phyloP scores from a whole-genome alignment of 805 yeast species.

The Tetrapisispora arboricola region DNA sequence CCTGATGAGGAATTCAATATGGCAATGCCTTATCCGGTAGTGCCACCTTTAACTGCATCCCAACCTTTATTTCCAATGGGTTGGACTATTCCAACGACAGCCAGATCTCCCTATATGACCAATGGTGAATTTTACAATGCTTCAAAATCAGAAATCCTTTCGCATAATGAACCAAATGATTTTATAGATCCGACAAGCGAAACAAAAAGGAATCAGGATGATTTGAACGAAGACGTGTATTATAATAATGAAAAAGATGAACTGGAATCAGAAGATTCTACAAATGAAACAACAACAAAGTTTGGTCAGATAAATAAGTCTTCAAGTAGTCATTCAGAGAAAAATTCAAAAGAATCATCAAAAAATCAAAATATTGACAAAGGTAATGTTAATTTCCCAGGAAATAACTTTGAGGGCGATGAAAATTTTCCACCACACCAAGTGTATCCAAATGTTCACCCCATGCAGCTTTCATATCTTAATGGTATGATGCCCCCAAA shows the following conservation, averaged over 20 bases:
- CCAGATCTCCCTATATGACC: conserved; percentile 1
- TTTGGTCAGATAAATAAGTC: no score
- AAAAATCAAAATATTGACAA: not conserved
- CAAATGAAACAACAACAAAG: not conserved
- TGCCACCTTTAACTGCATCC: not conserved
- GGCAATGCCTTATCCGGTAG: not conserved
- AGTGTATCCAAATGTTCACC: conserved; percentile 1
- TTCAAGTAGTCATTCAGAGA: no score
- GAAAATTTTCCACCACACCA: not conserved
- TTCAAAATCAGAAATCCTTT: not conserved
- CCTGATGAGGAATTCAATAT: conserved; percentile 12
- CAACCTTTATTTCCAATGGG: conserved; percentile 2
- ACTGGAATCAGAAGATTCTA: not conserved
- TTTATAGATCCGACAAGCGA: not conserved
- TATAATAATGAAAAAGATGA: not conserved
- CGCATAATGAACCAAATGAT: not conserved
- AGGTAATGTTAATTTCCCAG: not conserved
- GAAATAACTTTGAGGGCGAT: not conserved
- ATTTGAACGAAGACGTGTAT: not conserved
- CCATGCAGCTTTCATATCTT: conserved; percentile 2
- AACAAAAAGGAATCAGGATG: not conserved
- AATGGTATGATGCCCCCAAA: conserved; percentile 1
- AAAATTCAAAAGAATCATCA: not conserved
- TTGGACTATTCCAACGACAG: conserved; percentile 1
- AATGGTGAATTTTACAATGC: conserved; percentile 1